Evolutionary conservation across 805 yeast genomes (phyloP), one percentile per base, ranked within the genome.

Genomic region (Lachancea quebecensis): DNA sequence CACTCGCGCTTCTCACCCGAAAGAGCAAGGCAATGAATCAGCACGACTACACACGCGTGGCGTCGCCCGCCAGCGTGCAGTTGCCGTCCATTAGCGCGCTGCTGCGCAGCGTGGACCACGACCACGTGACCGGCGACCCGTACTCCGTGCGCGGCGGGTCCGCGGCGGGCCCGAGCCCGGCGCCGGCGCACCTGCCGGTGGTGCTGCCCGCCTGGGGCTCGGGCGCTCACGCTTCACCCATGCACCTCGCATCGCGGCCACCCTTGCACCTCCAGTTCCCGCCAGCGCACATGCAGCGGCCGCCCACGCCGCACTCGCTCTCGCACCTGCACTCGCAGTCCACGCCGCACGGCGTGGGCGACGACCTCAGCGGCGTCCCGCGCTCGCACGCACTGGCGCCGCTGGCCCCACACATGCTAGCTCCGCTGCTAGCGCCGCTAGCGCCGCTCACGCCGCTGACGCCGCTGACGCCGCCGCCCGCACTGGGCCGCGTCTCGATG

Each of bases 11-110:
- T 34, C 6, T 34, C 27, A 3, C 29, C 27, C 10, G 7, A 16
- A 4, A 4, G 3, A 8, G 12, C 39, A 36, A 4, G 21, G 29
- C 27, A 11, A 36, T 17, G 21, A 12, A 36, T 29, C 12, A 18
- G 10, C n/a, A 16, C 29, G 21, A 18, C 39, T 12, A 36, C 29
- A 12, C 21, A 14, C 14, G 29, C 30, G 5, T 36, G 34, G 25
- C 21, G 15, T 17, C 28, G 42, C 44, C 29, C 5, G 34, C 34
- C 35, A 28, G 38, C 2, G 41, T 43, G 10, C 21, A 33, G 15
- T 31, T 44, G 12, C 47, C 47, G 35, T 44, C 47, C 21, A 39
- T 44, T 18, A 35, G 43, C 33, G 12, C 44, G n/a, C 31, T 44
- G 25, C 40, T 44, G 37, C 27, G 31, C 31, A 30, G 29, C 31